Evolutionary conservation across 129 eudicot species (phyloP).

Genomic region (Pseudognaphalium luteoalbum): DNA sequence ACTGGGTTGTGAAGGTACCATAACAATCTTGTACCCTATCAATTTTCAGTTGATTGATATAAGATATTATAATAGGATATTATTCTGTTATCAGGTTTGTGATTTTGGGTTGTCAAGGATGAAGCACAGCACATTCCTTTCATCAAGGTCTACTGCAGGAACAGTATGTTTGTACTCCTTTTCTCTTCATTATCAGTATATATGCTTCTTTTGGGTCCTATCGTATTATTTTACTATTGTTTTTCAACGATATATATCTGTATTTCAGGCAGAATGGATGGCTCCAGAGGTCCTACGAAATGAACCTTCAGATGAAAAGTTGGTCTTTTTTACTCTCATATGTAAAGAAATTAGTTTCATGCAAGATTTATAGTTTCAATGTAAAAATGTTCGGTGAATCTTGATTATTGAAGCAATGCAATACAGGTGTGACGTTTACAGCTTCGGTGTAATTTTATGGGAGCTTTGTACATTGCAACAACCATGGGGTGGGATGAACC

Average conservation of each 20-base stretch:
- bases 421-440: constrained; percentile 83
- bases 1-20: constrained; percentile 95
- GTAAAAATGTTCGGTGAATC: neutral
- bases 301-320: constrained; percentile 94
- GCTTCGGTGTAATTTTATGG: constrained; percentile 92
- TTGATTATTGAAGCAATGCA: constrained; percentile 7
- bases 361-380: neutral
- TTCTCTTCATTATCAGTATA: too few relatives aligned
- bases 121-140: constrained; percentile 90
- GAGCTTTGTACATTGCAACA: constrained; percentile 90
- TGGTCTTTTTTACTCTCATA: constrained; percentile 29
- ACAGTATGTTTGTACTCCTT: constrained; percentile 48
- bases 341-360: neutral
- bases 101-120: constrained; percentile 96
- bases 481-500: constrained; percentile 98
- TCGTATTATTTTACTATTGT: too few relatives aligned
- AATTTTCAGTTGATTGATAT: constrained; percentile 1
- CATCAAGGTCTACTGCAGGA: constrained; percentile 93
- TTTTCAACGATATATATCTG: constrained; percentile 16
- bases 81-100: constrained; percentile 62
- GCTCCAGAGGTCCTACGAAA: constrained; percentile 94
- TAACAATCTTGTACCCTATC: constrained; percentile 1
- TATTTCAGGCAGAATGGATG: constrained; percentile 98
- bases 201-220: too few relatives aligned
- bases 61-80: constrained; percentile 17